These are phyloP conservation scores for Encephalitozoon cuniculi DNA, from an alignment of 371 early-diverging fungal genomes.

Conservation along the genomic window DNA sequence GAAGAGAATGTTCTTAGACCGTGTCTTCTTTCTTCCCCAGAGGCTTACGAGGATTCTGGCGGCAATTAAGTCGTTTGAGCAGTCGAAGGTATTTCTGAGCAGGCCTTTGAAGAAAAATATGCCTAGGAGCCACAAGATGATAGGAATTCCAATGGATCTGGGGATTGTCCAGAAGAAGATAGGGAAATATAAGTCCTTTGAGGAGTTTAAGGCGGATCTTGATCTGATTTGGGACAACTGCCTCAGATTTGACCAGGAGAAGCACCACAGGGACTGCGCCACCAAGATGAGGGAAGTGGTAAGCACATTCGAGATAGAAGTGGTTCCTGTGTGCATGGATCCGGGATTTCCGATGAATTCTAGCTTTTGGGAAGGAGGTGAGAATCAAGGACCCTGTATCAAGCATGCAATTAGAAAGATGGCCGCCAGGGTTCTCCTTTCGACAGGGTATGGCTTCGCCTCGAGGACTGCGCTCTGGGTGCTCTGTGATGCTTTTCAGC, in stretches of 20 bases:
- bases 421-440: not conserved
- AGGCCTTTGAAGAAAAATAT: constrained; percentile 44
- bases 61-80: constrained; percentile 20
- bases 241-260: constrained; percentile 46
- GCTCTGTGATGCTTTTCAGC: not conserved
- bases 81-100: constrained; percentile 32
- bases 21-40: not conserved
- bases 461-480: not conserved
- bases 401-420: not conserved
- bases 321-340: not conserved
- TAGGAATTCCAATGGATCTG: constrained; percentile 69
- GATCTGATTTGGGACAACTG: constrained; percentile 54
- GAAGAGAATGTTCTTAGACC: not conserved
- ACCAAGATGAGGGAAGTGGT: constrained; percentile 17
- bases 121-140: constrained; percentile 78
- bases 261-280: constrained; percentile 39
- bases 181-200: constrained; percentile 36
- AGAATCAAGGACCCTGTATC: too few relatives aligned
- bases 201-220: constrained; percentile 54
- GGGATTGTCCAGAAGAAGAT: constrained; percentile 45
- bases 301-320: not conserved
- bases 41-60: constrained; percentile 12
- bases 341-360: not conserved
- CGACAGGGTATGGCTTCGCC: not conserved
- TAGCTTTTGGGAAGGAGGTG: not conserved